Percentiles rank a stretch among this genome's conserved stretches.
These are phyloP conservation scores for baker's yeast (Saccharomyces cerevisiae) DNA, from an alignment of 805 yeast genomes.

Conservation along the genomic window DNA sequence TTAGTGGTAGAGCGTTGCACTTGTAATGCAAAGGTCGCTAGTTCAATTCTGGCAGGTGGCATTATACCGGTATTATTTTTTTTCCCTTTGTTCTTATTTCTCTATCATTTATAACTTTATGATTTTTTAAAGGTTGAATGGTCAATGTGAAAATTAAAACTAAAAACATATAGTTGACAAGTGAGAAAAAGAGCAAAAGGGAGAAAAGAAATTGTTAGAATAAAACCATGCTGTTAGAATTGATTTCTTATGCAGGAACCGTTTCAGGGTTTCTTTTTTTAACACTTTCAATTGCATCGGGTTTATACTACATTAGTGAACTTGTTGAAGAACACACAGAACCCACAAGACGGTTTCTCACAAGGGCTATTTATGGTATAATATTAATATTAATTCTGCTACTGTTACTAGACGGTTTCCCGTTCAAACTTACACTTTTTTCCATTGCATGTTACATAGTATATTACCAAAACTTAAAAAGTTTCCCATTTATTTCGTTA, in stretches of 20 bases:
- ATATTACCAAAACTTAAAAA: conserved; percentile 67
- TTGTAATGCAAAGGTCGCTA: conserved; percentile 98
- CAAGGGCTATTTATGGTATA: conserved; percentile 54
- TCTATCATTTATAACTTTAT: not conserved
- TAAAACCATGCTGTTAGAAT: conserved; percentile 44
- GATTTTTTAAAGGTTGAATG: not conserved
- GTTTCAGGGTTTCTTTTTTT: conserved; percentile 52
- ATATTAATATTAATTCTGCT: conserved; percentile 48
- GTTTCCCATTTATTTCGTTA: conserved; percentile 77
- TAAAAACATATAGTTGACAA: not conserved
- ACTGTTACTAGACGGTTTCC: conserved; percentile 70
- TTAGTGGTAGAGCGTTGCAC: conserved; percentile 99
- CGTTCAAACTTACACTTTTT: conserved; percentile 56
- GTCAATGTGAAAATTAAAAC: not conserved
- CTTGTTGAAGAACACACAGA: conserved; percentile 89
- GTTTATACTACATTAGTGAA: conserved; percentile 84
- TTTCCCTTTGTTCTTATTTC: not conserved
- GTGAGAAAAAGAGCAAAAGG: not conserved
- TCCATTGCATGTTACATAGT: conserved; percentile 63
- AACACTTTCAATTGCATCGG: conserved; percentile 75
- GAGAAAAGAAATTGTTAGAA: not conserved
- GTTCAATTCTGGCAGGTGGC: conserved; percentile 88
- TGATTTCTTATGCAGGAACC: conserved; percentile 54
- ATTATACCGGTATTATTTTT: conserved; percentile 26
- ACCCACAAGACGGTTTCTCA: conserved; percentile 65